These are phyloP conservation scores for Colletotrichum chrysophilum DNA, from an alignment of 2,329 filamentous ascomycete genomes.

Conservation along the genomic window DNA sequence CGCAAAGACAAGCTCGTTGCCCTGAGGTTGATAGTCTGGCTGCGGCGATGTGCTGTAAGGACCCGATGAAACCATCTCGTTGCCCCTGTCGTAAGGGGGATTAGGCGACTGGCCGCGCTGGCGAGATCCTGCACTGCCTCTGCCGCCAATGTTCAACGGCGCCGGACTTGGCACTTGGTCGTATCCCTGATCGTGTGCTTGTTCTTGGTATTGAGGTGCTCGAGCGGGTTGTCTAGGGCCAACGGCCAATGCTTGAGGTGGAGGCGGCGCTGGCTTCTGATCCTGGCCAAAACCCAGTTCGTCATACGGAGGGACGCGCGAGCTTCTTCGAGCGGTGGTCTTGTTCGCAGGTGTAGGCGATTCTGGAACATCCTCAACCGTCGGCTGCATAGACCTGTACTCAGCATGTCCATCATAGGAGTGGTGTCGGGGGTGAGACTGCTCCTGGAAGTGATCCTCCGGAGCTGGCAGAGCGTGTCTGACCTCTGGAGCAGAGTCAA, in stretches of 20 bases:
- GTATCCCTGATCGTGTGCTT: slow-evolving; percentile 32
- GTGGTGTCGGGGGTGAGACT: slow-evolving; percentile 48
- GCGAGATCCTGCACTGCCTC: slow-evolving; percentile 30
- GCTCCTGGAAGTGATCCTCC: slow-evolving; percentile 36
- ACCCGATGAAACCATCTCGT: slow-evolving; percentile 13
- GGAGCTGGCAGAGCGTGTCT: slow-evolving; percentile 32
- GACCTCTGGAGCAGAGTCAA: slow-evolving; percentile 52
- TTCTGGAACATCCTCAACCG: slow-evolving; percentile 68
- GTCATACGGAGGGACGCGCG: slow-evolving; percentile 28
- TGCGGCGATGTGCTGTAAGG: slow-evolving; percentile 32
- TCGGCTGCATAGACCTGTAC: slow-evolving; percentile 62
- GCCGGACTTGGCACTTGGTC: slow-evolving; percentile 46
- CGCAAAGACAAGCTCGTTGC: slow-evolving; percentile 30
- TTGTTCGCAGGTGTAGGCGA: slow-evolving; percentile 39
- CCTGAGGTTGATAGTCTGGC: slow-evolving; percentile 12
- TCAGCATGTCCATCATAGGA: slow-evolving; percentile 57
- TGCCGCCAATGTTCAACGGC: slow-evolving; percentile 47
- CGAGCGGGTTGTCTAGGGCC: not conserved
- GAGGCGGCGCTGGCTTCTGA: not conserved
- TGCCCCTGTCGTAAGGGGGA: not conserved
- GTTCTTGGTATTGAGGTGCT: slow-evolving; percentile 39
- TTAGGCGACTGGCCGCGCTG: slow-evolving; percentile 9
- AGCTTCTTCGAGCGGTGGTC: slow-evolving; percentile 29
- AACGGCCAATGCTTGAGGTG: not conserved
- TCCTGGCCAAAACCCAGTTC: slow-evolving; percentile 24